Base-by-base conservation (phyloP, 768 basidiomycete species). In the Russula vinacea region DNA sequence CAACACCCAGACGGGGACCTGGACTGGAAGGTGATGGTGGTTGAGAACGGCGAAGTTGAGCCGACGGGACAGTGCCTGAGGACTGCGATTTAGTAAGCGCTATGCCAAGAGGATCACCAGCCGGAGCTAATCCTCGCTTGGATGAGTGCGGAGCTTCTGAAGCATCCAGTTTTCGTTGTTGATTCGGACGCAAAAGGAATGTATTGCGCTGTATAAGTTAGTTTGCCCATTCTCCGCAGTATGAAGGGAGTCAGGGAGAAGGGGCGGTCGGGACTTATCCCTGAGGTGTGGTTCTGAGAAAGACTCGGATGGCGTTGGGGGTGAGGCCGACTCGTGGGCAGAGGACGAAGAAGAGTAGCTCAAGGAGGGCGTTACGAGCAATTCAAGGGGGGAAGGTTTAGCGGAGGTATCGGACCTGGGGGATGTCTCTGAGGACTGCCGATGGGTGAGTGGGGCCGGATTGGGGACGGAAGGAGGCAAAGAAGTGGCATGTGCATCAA, bases 301-400 rank as follows among this genome's bases (percentile, higher is more conserved):
- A 50, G 42, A 69, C 35, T 70, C 70, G 17, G 59, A 71, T 5
- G 70, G 71, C 17, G 65, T 74, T 54, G 64, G 66, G 5, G 66
- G 73, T 42, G 60, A 70, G 52, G 70, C 60, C 3, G 71, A 70
- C 2, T 75, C 74, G 3, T 69, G 56, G 10, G 56, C 66, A 17
- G 72, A 72, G 0, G 75, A 76, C 5, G 69, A 61, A 19, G 72
- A 70, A 22, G 76, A 76, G 26, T 70, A 68, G 56, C 72, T 74
- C 33, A 67, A 69, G 35, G 70, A 60, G n/a, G 66, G 60, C 40
- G 56, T 56, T 6, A 53, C 26, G 17, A 56, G 55, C 13, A 60
- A 62, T 24, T 69, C 67, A 45, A 69, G 68, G 32, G 68, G 13
- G 5, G 58, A 56, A 13, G 58, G 45, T 32, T 44, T 53, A 14